Evolutionary conservation across 257 asterid species (phyloP).

Genomic region (Solanum dulcamara): DNA sequence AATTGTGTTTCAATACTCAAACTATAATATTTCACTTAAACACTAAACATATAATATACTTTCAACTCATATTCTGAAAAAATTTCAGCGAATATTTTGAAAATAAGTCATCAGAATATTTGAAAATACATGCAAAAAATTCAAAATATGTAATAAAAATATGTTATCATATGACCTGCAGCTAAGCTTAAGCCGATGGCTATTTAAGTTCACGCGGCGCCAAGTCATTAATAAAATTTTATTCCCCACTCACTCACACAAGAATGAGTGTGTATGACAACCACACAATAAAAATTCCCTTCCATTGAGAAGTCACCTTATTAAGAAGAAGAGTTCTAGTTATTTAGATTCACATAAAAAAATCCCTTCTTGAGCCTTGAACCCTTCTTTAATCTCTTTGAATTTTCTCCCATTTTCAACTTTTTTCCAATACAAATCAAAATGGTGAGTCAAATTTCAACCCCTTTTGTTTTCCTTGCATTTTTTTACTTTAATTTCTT

Average conservation of each 20-base stretch:
- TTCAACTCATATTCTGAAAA: too few relatives aligned
- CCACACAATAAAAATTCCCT: not conserved
- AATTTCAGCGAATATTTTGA: too few relatives aligned
- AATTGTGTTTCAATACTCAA: too few relatives aligned
- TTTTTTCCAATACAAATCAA: not conserved
- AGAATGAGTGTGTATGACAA: not conserved
- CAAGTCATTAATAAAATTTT: not conserved
- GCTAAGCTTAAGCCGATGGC: not conserved
- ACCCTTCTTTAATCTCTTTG: not conserved
- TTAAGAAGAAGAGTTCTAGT: not conserved
- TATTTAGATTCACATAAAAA: not conserved
- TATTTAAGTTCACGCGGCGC: not conserved
- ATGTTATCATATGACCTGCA: not conserved
- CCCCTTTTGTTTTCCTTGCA: not conserved
- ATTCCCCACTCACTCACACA: not conserved
- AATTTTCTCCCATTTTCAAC: not conserved
- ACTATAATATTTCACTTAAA: too few relatives aligned
- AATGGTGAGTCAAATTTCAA: slow-evolving; percentile 8
- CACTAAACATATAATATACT: too few relatives aligned
- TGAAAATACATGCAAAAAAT: too few relatives aligned
- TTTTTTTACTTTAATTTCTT: too few relatives aligned
- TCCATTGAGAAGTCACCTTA: not conserved
- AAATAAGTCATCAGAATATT: too few relatives aligned
- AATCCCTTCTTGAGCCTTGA: not conserved
- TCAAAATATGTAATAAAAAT: too few relatives aligned